Evolutionary conservation across 441 rosid genomes (phyloP).

Genomic region (Croton laevigatus): DNA sequence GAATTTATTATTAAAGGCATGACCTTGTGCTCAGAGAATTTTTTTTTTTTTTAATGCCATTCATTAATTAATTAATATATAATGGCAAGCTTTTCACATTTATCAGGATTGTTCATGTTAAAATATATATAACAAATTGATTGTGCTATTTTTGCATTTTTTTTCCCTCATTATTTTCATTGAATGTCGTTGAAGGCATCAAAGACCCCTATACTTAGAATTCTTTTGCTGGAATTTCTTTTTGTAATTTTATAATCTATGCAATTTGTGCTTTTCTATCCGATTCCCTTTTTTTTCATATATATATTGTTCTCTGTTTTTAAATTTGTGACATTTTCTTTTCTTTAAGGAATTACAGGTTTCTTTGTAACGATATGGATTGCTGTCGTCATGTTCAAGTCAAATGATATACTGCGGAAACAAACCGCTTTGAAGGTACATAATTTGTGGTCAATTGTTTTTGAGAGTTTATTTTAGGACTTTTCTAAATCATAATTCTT

Average conservation of each 20-base stretch:
- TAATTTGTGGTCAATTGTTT: slow-evolving; percentile 10
- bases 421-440: slow-evolving; percentile 75
- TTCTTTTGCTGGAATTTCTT: background rate
- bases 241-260: background rate
- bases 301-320: background rate
- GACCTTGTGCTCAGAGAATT: background rate
- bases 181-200: background rate
- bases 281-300: no score
- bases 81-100: background rate
- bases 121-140: background rate
- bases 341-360: slow-evolving; percentile 47
- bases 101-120: background rate
- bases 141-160: background rate
- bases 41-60: no score
- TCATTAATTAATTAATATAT: background rate
- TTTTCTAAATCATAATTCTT: background rate
- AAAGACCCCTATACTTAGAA: background rate
- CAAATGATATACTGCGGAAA: slow-evolving; percentile 68
- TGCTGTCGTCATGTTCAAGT: slow-evolving; percentile 73
- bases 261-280: background rate
- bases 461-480: background rate
- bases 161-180: background rate
- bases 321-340: slow-evolving; percentile 21
- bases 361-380: slow-evolving; percentile 81
- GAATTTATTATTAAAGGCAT: background rate